A percentile compares a stretch with the other conserved stretches of the same genome.
Conservation (phyloP, 2,329 filamentous ascomycete genomes). For the Phoma sp. region DNA sequence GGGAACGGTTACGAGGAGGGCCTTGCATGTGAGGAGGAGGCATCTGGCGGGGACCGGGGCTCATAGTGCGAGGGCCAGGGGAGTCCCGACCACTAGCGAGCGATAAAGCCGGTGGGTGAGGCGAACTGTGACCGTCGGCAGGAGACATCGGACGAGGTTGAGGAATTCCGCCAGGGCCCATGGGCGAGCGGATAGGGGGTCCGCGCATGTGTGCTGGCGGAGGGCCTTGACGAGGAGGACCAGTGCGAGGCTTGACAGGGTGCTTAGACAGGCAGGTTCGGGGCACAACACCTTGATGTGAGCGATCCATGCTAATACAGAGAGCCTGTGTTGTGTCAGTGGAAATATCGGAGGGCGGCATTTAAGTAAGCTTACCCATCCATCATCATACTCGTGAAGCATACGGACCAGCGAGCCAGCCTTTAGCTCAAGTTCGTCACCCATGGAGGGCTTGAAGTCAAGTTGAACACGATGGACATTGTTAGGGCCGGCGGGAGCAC, state of each 20-base stretch:
- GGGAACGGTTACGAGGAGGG: slow-evolving; percentile 37
- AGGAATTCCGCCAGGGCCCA: slow-evolving; percentile 41
- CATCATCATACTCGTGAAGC: slow-evolving; percentile 96
- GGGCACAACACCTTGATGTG: slow-evolving; percentile 89
- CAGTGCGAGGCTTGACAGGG: slow-evolving; percentile 82
- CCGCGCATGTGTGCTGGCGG: slow-evolving; percentile 48
- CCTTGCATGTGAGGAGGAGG: slow-evolving; percentile 31
- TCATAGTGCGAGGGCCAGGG: slow-evolving; percentile 39
- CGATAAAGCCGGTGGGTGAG: slow-evolving; percentile 54
- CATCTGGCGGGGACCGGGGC: slow-evolving; percentile 44
- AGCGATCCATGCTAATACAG: slow-evolving; percentile 87
- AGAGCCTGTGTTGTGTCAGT: slow-evolving; percentile 68
- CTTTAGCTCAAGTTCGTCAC: slow-evolving; percentile 84
- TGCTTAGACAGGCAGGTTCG: slow-evolving; percentile 91
- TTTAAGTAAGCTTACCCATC: slow-evolving; percentile 74
- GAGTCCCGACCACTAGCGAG: slow-evolving; percentile 45
- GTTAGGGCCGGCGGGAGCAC: slow-evolving; percentile 56
- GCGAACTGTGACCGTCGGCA: slow-evolving; percentile 52
- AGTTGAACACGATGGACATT: slow-evolving; percentile 92
- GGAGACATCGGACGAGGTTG: slow-evolving; percentile 53
- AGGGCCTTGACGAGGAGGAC: slow-evolving; percentile 60
- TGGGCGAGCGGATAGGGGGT: slow-evolving; percentile 38
- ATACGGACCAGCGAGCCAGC: slow-evolving; percentile 86
- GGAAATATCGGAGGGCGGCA: neutral
- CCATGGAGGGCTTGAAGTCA: slow-evolving; percentile 90